These are phyloP conservation scores for Ophiostoma quercus DNA, from an alignment of 2,329 filamentous ascomycete species.

Conservation along the genomic window DNA sequence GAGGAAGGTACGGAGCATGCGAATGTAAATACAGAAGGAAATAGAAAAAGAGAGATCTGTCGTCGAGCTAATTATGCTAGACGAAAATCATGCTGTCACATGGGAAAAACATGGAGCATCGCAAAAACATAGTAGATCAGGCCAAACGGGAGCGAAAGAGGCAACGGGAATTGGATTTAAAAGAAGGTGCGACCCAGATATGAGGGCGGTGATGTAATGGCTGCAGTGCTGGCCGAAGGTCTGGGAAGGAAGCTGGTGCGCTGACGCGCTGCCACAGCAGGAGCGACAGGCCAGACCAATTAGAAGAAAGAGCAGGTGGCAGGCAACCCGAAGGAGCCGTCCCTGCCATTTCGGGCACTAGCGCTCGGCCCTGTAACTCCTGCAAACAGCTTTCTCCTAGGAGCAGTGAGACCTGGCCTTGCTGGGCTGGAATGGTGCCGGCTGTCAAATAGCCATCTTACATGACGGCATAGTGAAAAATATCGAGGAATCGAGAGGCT, in stretches of 20 bases:
- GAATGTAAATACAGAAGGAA: background rate
- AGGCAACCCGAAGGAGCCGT: conserved; percentile 1
- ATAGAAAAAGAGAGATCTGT: background rate
- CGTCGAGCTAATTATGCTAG: background rate
- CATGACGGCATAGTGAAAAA: background rate
- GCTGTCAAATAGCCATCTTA: background rate
- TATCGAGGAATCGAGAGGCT: background rate
- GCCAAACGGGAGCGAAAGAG: background rate
- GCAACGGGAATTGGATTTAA: background rate
- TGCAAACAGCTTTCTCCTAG: conserved; percentile 1
- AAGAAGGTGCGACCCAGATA: background rate
- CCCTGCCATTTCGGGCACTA: background rate
- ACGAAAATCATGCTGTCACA: background rate
- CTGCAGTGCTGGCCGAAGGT: background rate
- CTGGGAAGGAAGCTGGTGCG: background rate
- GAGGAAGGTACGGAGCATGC: background rate
- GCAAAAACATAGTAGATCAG: background rate
- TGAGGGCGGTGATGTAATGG: background rate
- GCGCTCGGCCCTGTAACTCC: background rate
- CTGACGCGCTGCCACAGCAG: background rate
- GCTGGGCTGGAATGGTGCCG: background rate
- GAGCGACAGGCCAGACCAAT: background rate
- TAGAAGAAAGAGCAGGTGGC: background rate
- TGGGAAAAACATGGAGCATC: background rate
- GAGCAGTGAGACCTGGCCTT: background rate